Evolutionary conservation across 805 yeast genomes (phyloP), one percentile per base, ranked within the genome.

Genomic region (Yamadazyma paraphyllophila): DNA sequence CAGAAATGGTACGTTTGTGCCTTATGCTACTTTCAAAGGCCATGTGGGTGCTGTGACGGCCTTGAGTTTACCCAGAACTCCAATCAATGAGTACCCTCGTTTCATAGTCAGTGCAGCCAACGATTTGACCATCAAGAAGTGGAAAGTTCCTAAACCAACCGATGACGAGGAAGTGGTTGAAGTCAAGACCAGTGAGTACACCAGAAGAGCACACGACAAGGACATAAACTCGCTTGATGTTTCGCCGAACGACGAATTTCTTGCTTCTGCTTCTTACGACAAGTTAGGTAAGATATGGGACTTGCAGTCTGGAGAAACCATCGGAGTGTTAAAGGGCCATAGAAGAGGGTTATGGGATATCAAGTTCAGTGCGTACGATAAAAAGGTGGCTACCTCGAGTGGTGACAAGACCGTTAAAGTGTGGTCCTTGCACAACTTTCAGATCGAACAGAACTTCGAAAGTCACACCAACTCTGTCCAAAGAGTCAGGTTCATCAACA

Each of bases 181-280:
- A 3, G 74, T 87, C 6, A 81, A 76, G 55, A 69, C 74, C 2
- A 86, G 97, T 2, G 89, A 83, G 44, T 94, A 85, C 64, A 94
- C 99, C 0, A 81, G 97, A 72, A 81, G 91, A 59, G 98, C 97
- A 1, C 99, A 94, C 63, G 98, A 94, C 45, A 94, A 92, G 63
- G 97, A 94, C 64, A 94, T 94, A 49, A 95, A 94, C 58, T 78
- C 92, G 2, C 69, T 94, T 43, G 97, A 90, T 52, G 73, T 94
- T 3, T 77, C 97, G n/a, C 96, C 97, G 13, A 88, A 90, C 59
- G 95, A 92, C 64, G 85, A 83, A 52, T 73, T 77, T 41, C 83
- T 94, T 58, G 98, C 96, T 0, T 85, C 97, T 1, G 98, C 96
- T 2, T 87, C 96, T 10, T 96, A 87, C 62, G 99, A 94, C 65